These are phyloP conservation scores for Tulasnella sp. DNA, from an alignment of 768 basidiomycete genomes.

Conservation along the genomic window DNA sequence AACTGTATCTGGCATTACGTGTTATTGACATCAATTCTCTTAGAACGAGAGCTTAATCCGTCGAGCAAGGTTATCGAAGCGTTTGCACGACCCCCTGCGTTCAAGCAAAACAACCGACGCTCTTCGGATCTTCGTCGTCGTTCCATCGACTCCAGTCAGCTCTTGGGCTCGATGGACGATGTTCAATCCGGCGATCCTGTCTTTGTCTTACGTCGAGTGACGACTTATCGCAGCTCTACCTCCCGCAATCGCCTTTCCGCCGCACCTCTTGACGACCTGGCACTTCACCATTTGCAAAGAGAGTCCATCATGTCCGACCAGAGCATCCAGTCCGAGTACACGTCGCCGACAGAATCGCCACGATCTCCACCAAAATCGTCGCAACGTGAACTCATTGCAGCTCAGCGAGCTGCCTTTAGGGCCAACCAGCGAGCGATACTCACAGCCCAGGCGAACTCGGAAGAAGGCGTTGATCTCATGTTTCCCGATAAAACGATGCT, in stretches of 20 bases:
- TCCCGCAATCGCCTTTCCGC: slow-evolving; percentile 57
- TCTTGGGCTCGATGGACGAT: slow-evolving; percentile 62
- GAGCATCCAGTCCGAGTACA: slow-evolving; percentile 16
- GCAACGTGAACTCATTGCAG: slow-evolving; percentile 83
- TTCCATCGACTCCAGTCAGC: slow-evolving; percentile 66
- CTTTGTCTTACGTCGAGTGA: slow-evolving; percentile 78
- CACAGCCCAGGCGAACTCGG: slow-evolving; percentile 55
- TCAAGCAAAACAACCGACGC: slow-evolving; percentile 49
- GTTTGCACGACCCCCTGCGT: slow-evolving; percentile 59
- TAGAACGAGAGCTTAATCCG: slow-evolving; percentile 68
- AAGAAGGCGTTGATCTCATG: slow-evolving; percentile 79
- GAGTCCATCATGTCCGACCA: slow-evolving; percentile 16
- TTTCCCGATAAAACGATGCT: slow-evolving; percentile 76
- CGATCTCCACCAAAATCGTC: slow-evolving; percentile 29
- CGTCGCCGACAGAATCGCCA: slow-evolving; percentile 10
- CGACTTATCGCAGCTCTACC: slow-evolving; percentile 50
- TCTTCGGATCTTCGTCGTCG: slow-evolving; percentile 60
- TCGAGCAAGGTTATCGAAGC: slow-evolving; percentile 79
- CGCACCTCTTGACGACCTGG: slow-evolving; percentile 71
- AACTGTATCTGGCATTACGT: not conserved
- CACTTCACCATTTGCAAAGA: slow-evolving; percentile 50
- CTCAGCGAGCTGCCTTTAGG: slow-evolving; percentile 73
- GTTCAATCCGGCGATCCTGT: slow-evolving; percentile 71
- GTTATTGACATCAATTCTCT: slow-evolving; percentile 11
- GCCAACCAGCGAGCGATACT: slow-evolving; percentile 81